A percentile compares a stretch with the other conserved stretches of the same genome.
Conservation (phyloP, 2,329 filamentous ascomycete genomes). For the Pseudocercospora crystallina region DNA sequence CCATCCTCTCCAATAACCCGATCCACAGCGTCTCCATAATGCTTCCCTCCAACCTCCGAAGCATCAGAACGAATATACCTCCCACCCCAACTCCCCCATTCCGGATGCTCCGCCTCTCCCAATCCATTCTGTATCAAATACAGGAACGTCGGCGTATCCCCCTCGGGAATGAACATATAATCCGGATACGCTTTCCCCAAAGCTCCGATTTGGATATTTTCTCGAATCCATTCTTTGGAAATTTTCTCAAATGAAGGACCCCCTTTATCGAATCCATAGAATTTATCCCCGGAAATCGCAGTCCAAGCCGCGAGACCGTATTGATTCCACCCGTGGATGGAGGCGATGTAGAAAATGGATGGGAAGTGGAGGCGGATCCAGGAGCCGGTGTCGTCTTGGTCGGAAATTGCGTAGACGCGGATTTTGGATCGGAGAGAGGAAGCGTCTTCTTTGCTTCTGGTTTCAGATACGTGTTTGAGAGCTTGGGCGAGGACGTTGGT, state of each 20-base stretch:
- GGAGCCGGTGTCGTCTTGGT: slow-evolving; percentile 58
- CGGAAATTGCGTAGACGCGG: slow-evolving; percentile 58
- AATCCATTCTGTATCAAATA: slow-evolving; percentile 53
- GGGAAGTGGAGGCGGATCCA: slow-evolving; percentile 59
- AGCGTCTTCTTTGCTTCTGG: slow-evolving; percentile 32
- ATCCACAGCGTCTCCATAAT: slow-evolving; percentile 35
- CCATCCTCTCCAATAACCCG: slow-evolving; percentile 33
- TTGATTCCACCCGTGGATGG: slow-evolving; percentile 57
- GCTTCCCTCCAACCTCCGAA: slow-evolving; percentile 26
- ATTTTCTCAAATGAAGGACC: slow-evolving; percentile 52
- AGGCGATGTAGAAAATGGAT: slow-evolving; percentile 56
- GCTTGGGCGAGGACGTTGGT: slow-evolving; percentile 54
- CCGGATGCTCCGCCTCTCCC: slow-evolving; percentile 45
- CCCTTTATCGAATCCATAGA: slow-evolving; percentile 49
- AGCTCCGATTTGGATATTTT: slow-evolving; percentile 55
- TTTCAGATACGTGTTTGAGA: slow-evolving; percentile 41
- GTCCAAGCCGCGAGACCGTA: slow-evolving; percentile 58
- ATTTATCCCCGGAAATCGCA: slow-evolving; percentile 54
- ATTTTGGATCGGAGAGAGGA: slow-evolving; percentile 43
- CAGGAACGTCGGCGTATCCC: slow-evolving; percentile 53
- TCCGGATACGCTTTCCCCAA: slow-evolving; percentile 46
- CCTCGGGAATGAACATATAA: slow-evolving; percentile 54
- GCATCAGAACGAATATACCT: slow-evolving; percentile 43
- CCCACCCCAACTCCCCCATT: slow-evolving; percentile 53
- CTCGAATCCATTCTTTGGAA: slow-evolving; percentile 52